Evolutionary conservation across 306 rosid genomes (phyloP).

Genomic region (Albizia julibrissin): DNA sequence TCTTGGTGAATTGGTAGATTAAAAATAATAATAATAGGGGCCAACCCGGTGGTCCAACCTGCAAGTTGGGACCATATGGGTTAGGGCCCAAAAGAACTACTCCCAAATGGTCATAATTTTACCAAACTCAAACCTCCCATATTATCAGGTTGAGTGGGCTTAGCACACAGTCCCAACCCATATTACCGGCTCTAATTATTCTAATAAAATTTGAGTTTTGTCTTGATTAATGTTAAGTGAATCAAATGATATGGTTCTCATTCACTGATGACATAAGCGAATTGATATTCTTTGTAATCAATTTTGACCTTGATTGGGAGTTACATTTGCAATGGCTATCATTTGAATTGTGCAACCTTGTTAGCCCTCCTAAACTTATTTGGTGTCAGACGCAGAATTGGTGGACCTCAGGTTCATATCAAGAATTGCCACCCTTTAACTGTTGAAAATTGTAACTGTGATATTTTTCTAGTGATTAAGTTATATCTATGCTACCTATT

Average conservation of each 20-base stretch:
- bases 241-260: neutral
- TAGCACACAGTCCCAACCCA: too few species aligned
- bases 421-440: neutral
- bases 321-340: neutral
- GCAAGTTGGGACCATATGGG: too few species aligned
- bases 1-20: too few species aligned
- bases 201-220: neutral
- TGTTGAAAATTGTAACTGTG: neutral
- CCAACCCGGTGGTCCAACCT: too few species aligned
- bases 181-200: too few species aligned
- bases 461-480: too few species aligned
- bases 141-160: too few species aligned
- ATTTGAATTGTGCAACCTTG: neutral
- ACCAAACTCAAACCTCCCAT: too few species aligned
- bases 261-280: neutral
- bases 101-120: too few species aligned
- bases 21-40: too few species aligned
- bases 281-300: neutral
- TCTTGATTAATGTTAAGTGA: neutral
- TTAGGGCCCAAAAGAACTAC: too few species aligned
- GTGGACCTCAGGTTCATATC: neutral
- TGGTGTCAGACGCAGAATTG: neutral
- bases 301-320: neutral
- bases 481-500: neutral
- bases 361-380: neutral